Conservation (phyloP, 2,329 filamentous ascomycete species). For the Didymella keratinophila region DNA sequence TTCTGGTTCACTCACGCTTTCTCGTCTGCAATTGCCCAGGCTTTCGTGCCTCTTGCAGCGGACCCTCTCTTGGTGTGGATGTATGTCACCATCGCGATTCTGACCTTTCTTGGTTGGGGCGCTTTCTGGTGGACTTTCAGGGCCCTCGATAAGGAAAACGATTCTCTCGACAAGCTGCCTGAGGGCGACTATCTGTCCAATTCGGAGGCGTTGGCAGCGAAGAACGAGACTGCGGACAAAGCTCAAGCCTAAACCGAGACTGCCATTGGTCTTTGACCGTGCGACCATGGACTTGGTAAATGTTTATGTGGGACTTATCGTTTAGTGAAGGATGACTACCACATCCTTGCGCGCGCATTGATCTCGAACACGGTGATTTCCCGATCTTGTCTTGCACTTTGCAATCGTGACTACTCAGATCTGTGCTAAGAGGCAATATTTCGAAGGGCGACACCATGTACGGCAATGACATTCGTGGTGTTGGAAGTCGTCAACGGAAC, state of each 20-base stretch:
- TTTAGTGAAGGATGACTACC: background rate
- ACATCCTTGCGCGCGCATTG: background rate
- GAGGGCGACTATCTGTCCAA: constrained; percentile 32
- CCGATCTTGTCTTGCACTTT: background rate
- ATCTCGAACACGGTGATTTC: background rate
- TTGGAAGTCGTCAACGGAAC: background rate
- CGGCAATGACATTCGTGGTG: background rate
- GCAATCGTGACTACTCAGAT: background rate
- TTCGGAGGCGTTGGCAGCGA: constrained; percentile 24
- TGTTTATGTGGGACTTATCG: background rate
- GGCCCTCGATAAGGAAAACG: constrained; percentile 39
- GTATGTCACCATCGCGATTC: constrained; percentile 43
- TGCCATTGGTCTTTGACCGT: background rate
- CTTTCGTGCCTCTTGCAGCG: constrained; percentile 30
- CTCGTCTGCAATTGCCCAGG: constrained; percentile 33
- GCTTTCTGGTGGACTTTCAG: constrained; percentile 43
- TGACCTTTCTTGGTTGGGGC: constrained; percentile 41
- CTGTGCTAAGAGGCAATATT: background rate
- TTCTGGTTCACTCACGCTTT: constrained; percentile 46
- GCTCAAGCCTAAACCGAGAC: background rate
- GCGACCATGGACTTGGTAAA: background rate
- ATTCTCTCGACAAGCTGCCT: constrained; percentile 44
- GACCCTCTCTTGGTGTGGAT: constrained; percentile 37
- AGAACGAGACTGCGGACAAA: constrained; percentile 21
- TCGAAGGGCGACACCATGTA: background rate